Percentiles rank a stretch among this genome's conserved stretches.
Evolutionary conservation across 768 basidiomycete species (phyloP).

Genomic region (Lentinula detonsa): DNA sequence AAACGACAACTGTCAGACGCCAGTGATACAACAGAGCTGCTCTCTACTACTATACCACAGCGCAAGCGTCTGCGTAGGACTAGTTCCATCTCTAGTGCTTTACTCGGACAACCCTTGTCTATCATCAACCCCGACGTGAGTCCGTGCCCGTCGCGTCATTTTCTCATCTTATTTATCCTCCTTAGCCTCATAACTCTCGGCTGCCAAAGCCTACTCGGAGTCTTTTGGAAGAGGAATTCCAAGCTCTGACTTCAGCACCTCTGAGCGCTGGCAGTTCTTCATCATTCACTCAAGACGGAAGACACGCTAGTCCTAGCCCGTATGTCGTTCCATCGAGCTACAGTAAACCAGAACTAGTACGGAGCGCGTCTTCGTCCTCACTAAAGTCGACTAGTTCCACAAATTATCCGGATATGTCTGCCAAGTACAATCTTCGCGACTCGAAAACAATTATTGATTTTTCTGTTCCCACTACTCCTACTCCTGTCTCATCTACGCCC

Average conservation of each 20-base stretch:
- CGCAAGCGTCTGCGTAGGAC: neutral
- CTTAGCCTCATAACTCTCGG: neutral
- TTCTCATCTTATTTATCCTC: neutral
- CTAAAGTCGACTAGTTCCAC: constrained; percentile 17
- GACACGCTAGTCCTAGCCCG: constrained; percentile 3
- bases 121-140: neutral
- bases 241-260: neutral
- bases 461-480: constrained; percentile 15
- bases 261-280: neutral
- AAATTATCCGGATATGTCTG: constrained; percentile 28
- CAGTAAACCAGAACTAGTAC: constrained; percentile 18
- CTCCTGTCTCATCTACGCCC: neutral
- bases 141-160: neutral
- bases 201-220: neutral
- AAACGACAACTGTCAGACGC: neutral
- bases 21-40: neutral
- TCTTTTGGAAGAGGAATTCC: neutral
- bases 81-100: neutral
- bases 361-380: constrained; percentile 26
- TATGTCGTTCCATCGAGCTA: constrained; percentile 1
- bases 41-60: neutral
- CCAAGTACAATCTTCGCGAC: constrained; percentile 25
- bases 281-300: neutral
- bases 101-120: neutral
- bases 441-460: constrained; percentile 28